Conservation (phyloP, 148 eudicot genomes). For the Polygonum aviculare region DNA sequence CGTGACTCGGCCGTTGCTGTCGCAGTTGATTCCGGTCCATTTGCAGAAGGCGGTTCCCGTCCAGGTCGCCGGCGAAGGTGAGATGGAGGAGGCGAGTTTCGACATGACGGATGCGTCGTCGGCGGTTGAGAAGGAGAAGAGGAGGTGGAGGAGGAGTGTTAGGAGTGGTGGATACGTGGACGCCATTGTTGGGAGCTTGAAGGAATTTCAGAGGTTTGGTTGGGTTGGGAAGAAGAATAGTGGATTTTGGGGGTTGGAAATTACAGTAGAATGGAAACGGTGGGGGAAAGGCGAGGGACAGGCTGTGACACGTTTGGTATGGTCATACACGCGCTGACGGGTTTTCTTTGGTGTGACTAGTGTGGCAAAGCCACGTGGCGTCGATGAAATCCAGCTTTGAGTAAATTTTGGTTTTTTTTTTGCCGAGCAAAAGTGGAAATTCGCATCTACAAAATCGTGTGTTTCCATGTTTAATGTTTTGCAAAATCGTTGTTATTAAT, state of each 20-base stretch:
- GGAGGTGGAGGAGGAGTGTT: conserved; percentile 5
- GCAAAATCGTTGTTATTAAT: no score
- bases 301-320: not conserved
- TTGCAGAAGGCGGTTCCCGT: conserved; percentile 29
- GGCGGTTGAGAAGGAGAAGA: conserved; percentile 12
- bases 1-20: conserved; percentile 27
- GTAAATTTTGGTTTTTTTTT: no score
- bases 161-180: not conserved
- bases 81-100: conserved; percentile 23
- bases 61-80: conserved; percentile 44
- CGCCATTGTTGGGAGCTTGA: not conserved
- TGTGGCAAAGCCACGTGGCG: not conserved
- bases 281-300: not conserved
- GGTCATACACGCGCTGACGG: not conserved
- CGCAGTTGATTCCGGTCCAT: conserved; percentile 48
- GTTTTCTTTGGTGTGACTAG: not conserved
- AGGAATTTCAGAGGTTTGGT: not conserved
- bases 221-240: not conserved
- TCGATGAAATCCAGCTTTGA: not conserved
- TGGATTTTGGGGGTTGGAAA: not conserved
- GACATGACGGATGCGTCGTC: conserved; percentile 42
- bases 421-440: not conserved
- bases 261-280: not conserved
- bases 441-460: not conserved
- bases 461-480: not conserved